These are phyloP conservation scores for Naganishia albida DNA, from an alignment of 1,284 basidiomycete species.

Conservation along the genomic window DNA sequence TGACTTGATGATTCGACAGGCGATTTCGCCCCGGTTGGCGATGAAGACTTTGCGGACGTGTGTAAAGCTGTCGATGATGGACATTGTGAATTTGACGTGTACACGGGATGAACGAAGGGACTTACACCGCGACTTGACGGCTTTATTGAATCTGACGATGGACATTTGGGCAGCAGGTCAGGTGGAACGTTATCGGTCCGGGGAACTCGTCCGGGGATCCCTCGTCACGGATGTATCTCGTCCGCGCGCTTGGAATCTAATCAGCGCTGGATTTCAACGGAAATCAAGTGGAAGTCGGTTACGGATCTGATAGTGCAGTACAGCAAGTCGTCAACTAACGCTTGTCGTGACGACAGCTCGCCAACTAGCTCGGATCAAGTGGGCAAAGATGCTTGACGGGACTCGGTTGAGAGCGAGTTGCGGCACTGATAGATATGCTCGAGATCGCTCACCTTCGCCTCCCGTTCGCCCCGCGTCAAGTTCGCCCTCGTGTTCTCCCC, in stretches of 20 bases:
- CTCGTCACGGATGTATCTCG: background rate
- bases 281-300: too few species aligned
- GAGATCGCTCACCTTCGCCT: background rate
- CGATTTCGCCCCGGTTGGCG: conserved; percentile 91
- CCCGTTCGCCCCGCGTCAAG: background rate
- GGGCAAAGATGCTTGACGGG: too few species aligned
- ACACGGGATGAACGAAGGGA: background rate
- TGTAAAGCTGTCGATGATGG: conserved; percentile 20
- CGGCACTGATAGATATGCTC: conserved; percentile 8
- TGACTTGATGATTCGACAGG: conserved; percentile 86
- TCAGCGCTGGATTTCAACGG: background rate
- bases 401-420: background rate
- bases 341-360: too few species aligned
- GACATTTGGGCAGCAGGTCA: background rate
- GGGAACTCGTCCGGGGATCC: too few species aligned
- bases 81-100: conserved; percentile 5
- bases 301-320: too few species aligned
- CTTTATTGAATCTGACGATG: background rate
- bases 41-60: conserved; percentile 71
- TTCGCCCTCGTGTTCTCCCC: background rate
- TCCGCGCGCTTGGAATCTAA: background rate
- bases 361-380: too few species aligned
- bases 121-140: background rate
- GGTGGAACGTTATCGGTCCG: background rate
- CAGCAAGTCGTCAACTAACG: too few species aligned